Percentiles rank a stretch among this genome's conserved stretches.
These are phyloP conservation scores for Leptographium radiaticola DNA, from an alignment of 2,329 filamentous ascomycete species.

Conservation along the genomic window DNA sequence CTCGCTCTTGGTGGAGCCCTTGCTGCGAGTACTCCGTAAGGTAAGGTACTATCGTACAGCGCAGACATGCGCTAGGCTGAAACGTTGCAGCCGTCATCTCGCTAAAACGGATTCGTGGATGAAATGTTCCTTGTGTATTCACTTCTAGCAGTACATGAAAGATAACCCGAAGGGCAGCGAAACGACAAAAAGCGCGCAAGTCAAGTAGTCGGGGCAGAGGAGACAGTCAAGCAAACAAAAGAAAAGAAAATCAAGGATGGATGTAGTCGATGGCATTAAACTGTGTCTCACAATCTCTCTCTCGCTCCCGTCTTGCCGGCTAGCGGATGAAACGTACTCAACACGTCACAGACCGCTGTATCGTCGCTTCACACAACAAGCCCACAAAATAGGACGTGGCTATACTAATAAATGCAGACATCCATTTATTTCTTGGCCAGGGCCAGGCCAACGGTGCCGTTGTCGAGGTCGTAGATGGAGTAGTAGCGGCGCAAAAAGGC, in stretches of 20 bases:
- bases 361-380: background rate
- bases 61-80: too few relatives aligned
- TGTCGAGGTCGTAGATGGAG: slow-evolving; percentile 91
- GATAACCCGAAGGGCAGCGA: background rate
- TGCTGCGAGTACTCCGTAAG: too few relatives aligned
- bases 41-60: background rate
- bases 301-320: background rate
- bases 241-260: background rate
- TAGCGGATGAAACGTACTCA: background rate
- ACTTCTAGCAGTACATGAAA: background rate
- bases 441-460: slow-evolving; percentile 77
- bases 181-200: background rate
- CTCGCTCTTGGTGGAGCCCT: too few relatives aligned
- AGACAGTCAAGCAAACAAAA: background rate
- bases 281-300: background rate
- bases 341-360: background rate
- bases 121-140: background rate
- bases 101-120: background rate
- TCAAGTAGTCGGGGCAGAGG: background rate
- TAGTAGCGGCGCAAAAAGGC: slow-evolving; percentile 78
- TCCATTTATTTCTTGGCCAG: slow-evolving; percentile 50
- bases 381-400: background rate
- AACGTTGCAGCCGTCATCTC: too few relatives aligned
- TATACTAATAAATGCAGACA: background rate
- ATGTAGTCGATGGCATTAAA: background rate